phyloP scores from a whole-genome alignment of 352 stramenopile genomes.

The Hyaloperonospora brassicae region DNA sequence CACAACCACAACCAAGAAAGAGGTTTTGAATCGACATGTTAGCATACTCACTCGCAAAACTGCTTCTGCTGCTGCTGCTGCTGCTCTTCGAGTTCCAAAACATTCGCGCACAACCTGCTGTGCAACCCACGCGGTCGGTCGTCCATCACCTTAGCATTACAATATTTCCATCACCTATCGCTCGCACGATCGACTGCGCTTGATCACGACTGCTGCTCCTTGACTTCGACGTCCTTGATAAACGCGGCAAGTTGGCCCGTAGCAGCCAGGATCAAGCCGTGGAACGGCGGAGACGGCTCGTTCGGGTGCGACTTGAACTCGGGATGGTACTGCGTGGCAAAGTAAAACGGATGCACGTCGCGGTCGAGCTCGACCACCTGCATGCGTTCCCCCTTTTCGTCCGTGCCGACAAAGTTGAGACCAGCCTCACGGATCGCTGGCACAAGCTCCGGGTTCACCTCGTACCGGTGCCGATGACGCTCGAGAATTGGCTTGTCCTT shows the following conservation, averaged over 20 bases:
- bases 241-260: conserved; percentile 66
- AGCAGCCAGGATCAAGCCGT: conserved; percentile 91
- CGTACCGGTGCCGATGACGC: conserved; percentile 98
- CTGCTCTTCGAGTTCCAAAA: too few species aligned
- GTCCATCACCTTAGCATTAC: conserved; percentile 10
- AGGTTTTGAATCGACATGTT: too few species aligned
- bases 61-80: too few species aligned
- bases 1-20: too few species aligned
- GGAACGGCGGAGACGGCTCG: conserved; percentile 95
- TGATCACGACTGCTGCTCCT: conserved; percentile 23
- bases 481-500: conserved; percentile 88
- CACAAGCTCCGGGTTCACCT: conserved; percentile 97
- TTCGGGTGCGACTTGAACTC: conserved; percentile 97
- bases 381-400: conserved; percentile 96
- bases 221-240: conserved; percentile 42
- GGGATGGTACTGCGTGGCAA: conserved; percentile 99
- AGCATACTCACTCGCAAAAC: too few species aligned
- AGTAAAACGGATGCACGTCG: conserved; percentile 97
- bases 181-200: background rate
- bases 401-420: conserved; percentile 96
- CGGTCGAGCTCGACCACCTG: conserved; percentile 96
- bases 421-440: conserved; percentile 84
- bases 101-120: too few species aligned
- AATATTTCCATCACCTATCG: conserved; percentile 9
- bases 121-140: too few species aligned